These are phyloP conservation scores for Dothiorella sarmentorum DNA, from an alignment of 2,329 filamentous ascomycete species.

Conservation along the genomic window DNA sequence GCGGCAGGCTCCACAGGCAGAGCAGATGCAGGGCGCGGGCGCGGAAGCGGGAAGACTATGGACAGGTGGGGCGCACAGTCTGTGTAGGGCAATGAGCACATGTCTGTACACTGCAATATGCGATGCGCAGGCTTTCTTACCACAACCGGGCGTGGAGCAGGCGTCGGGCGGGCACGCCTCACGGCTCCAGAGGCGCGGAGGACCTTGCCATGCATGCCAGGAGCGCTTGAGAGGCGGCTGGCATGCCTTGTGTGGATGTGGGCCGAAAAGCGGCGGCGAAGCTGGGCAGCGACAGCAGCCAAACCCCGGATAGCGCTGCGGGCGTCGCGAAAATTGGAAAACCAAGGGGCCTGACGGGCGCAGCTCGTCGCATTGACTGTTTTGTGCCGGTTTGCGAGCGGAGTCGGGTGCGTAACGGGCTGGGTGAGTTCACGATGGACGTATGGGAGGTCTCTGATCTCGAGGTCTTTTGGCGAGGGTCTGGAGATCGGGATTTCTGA, in stretches of 20 bases:
- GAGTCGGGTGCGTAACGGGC: neutral
- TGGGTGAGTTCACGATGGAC: neutral
- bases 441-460: conserved; percentile 10
- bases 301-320: neutral
- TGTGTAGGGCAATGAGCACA: neutral
- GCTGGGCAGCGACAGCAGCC: neutral
- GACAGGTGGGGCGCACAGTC: neutral
- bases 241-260: neutral
- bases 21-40: conserved; percentile 7
- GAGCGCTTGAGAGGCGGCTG: neutral
- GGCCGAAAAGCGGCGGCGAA: neutral
- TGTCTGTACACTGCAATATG: neutral
- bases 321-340: neutral
- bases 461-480: conserved; percentile 4
- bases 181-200: neutral
- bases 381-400: neutral
- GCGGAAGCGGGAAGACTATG: conserved; percentile 6
- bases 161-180: neutral
- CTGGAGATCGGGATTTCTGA: conserved; percentile 13
- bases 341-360: neutral
- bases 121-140: neutral
- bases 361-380: neutral
- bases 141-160: neutral
- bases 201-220: neutral
- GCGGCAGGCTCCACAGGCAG: neutral